Evolutionary conservation across 1,284 basidiomycete genomes (phyloP).

Genomic region (Porodaedalea pini): DNA sequence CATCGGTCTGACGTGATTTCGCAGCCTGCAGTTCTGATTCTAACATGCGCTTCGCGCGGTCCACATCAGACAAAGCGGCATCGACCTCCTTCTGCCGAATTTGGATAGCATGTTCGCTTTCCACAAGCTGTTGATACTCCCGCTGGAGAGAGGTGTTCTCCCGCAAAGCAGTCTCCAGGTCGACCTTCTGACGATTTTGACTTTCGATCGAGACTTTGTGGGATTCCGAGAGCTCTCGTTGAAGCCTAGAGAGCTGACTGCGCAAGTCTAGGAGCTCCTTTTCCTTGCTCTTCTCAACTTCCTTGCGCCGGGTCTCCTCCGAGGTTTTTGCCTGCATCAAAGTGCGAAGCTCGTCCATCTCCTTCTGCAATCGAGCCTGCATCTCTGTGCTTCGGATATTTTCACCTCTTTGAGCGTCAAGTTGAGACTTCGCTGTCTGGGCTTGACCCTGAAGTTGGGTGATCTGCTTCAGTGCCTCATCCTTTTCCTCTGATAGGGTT

Average conservation of each 20-base stretch:
- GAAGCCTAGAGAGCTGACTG: slow-evolving; percentile 56
- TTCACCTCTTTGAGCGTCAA: slow-evolving; percentile 63
- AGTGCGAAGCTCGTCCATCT: slow-evolving; percentile 82
- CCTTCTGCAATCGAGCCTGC: slow-evolving; percentile 67
- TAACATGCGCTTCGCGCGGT: slow-evolving; percentile 65
- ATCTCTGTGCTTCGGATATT: slow-evolving; percentile 48
- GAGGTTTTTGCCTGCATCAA: slow-evolving; percentile 82
- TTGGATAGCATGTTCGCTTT: slow-evolving; percentile 51
- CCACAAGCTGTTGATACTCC: slow-evolving; percentile 61
- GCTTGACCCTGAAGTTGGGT: slow-evolving; percentile 66
- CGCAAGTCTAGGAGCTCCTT: slow-evolving; percentile 77
- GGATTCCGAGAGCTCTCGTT: slow-evolving; percentile 57
- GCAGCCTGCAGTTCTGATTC: slow-evolving; percentile 76
- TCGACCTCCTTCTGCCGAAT: slow-evolving; percentile 53
- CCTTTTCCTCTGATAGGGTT: slow-evolving; percentile 48
- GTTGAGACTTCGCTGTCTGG: slow-evolving; percentile 64
- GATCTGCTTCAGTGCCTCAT: slow-evolving; percentile 55
- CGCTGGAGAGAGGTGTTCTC: slow-evolving; percentile 56
- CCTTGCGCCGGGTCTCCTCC: slow-evolving; percentile 80
- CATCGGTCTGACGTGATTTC: slow-evolving; percentile 68
- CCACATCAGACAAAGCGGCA: slow-evolving; percentile 54
- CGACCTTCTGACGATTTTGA: slow-evolving; percentile 67
- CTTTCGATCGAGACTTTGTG: slow-evolving; percentile 55
- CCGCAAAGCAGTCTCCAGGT: slow-evolving; percentile 55
- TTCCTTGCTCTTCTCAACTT: slow-evolving; percentile 87